Percentiles rank a stretch among this genome's conserved stretches.
These are phyloP conservation scores for Fusarium beomiforme DNA, from an alignment of 2,329 filamentous ascomycete genomes.

Conservation along the genomic window DNA sequence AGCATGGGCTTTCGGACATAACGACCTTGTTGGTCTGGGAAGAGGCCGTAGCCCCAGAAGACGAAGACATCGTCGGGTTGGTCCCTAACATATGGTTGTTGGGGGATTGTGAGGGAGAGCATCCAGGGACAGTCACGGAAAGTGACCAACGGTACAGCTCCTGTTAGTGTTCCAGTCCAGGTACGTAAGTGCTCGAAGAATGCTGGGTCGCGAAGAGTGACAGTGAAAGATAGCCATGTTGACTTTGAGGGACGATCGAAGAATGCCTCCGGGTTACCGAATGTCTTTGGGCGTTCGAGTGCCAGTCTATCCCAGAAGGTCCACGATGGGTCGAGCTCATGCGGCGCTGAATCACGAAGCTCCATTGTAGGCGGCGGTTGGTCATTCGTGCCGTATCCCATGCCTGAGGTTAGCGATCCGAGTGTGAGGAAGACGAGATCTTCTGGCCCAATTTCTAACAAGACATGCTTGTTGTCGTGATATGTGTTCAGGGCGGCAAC, in stretches of 20 bases:
- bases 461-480: slow-evolving; percentile 26
- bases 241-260: slow-evolving; percentile 44
- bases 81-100: slow-evolving; percentile 39
- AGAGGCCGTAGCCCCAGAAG: slow-evolving; percentile 43
- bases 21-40: slow-evolving; percentile 39
- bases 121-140: slow-evolving; percentile 44
- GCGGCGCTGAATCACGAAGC: slow-evolving; percentile 41
- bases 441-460: slow-evolving; percentile 10
- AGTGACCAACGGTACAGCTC: slow-evolving; percentile 38
- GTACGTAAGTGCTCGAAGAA: slow-evolving; percentile 37
- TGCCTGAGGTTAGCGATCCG: slow-evolving; percentile 40
- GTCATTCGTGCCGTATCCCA: slow-evolving; percentile 40
- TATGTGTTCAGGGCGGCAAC: slow-evolving; percentile 34
- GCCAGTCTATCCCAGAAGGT: slow-evolving; percentile 41
- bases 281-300: slow-evolving; percentile 29
- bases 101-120: slow-evolving; percentile 38
- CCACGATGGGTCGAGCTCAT: slow-evolving; percentile 39
- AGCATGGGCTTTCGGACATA: slow-evolving; percentile 42
- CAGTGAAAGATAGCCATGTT: slow-evolving; percentile 42
- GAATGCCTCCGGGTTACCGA: slow-evolving; percentile 42
- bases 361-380: slow-evolving; percentile 41
- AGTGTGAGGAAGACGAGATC: slow-evolving; percentile 39
- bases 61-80: slow-evolving; percentile 38
- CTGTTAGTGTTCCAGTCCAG: slow-evolving; percentile 38
- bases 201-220: slow-evolving; percentile 32